These are phyloP conservation scores for Coprinellus micaceus DNA, from an alignment of 768 basidiomycete species.

Conservation along the genomic window DNA sequence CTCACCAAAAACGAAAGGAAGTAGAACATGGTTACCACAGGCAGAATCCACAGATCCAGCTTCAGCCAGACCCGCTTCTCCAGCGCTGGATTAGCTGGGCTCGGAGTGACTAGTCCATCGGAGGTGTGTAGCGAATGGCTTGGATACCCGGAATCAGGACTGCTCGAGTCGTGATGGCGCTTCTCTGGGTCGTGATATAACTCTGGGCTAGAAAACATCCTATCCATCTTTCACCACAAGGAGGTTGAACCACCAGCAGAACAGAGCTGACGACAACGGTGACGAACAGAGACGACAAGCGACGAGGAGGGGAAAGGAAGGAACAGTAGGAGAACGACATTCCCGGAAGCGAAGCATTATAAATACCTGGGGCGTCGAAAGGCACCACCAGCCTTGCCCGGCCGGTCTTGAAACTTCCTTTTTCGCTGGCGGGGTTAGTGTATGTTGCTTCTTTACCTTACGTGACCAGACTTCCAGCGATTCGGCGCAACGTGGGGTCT, in stretches of 20 bases:
- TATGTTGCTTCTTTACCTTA: no score
- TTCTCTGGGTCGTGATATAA: conserved; percentile 29
- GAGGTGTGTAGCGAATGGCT: conserved; percentile 17
- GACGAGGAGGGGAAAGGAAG: no score
- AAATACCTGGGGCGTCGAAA: conserved; percentile 16
- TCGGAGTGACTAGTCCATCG: conserved; percentile 8
- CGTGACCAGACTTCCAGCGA: no score
- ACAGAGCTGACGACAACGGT: not conserved
- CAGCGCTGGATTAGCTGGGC: conserved; percentile 29
- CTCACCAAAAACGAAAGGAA: conserved; percentile 52
- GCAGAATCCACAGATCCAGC: conserved; percentile 45
- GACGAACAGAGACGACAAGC: no score
- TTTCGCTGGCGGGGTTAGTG: no score
- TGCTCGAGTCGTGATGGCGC: conserved; percentile 19
- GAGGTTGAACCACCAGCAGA: not conserved
- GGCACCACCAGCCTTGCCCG: conserved; percentile 1
- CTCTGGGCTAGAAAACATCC: conserved; percentile 15
- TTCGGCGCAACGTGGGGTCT: not conserved
- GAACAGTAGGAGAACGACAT: not conserved
- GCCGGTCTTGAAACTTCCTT: no score
- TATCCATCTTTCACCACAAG: conserved; percentile 20
- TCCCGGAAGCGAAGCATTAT: not conserved
- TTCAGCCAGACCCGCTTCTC: conserved; percentile 46
- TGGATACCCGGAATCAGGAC: conserved; percentile 3
- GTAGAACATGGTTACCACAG: conserved; percentile 47